A percentile compares a stretch with the other conserved stretches of the same genome.
Evolutionary conservation across 73 alveolate genomes (phyloP).

Genomic region (Paramecium octaurelia): DNA sequence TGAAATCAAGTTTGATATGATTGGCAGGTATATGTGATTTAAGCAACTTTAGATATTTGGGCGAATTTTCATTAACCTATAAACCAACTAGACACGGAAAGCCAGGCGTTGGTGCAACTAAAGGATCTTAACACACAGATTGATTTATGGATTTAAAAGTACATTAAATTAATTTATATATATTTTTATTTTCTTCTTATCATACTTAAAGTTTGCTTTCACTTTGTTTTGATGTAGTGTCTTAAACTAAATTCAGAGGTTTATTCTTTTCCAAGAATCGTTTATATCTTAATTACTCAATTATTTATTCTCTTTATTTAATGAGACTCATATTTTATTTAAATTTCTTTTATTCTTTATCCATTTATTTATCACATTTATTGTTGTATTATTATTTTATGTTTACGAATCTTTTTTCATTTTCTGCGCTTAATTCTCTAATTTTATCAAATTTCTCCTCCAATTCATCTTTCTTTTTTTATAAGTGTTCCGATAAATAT

Average conservation of each 20-base stretch:
- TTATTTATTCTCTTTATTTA: background rate
- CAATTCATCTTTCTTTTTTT: background rate
- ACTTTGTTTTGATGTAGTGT: background rate
- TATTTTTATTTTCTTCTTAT: background rate
- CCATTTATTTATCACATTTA: conserved; percentile 26
- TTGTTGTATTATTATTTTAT: background rate
- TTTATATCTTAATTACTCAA: background rate
- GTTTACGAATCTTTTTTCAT: background rate
- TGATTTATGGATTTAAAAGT: conserved; percentile 32
- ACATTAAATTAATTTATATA: background rate
- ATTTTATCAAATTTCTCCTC: conserved; percentile 20
- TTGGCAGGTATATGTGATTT: conserved; percentile 72
- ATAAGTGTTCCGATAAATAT: background rate
- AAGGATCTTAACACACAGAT: conserved; percentile 59
- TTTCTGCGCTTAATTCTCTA: conserved; percentile 7
- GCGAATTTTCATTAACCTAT: conserved; percentile 75
- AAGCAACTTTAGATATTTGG: conserved; percentile 60
- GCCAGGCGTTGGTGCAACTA: conserved; percentile 81
- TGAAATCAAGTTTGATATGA: conserved; percentile 96
- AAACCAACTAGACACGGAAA: conserved; percentile 76
- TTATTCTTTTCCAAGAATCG: background rate
- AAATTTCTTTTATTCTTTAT: background rate
- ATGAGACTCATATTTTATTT: background rate
- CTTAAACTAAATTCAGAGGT: background rate
- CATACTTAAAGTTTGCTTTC: background rate